Evolutionary conservation across 163 green algal genomes (phyloP).

Genomic region (Scenedesmus sp.): DNA sequence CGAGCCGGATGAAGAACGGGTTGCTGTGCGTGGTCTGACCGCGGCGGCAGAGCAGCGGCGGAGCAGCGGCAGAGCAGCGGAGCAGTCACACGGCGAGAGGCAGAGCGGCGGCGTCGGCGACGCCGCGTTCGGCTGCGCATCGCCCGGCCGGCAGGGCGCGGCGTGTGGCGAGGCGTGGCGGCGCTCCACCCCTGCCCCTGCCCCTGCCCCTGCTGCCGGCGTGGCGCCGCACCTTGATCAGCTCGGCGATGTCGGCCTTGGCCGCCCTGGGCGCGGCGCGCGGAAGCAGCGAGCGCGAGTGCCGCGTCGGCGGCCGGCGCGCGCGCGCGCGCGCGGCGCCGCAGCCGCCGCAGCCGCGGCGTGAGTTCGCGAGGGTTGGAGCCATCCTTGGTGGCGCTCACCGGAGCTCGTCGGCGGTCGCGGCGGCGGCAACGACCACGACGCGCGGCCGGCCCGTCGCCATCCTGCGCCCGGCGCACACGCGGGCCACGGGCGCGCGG

Average conservation of each 20-base stretch:
- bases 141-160: too few species aligned
- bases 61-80: background rate
- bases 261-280: slow-evolving; percentile 22
- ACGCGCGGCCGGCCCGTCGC: too few species aligned
- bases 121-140: slow-evolving; percentile 15
- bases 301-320: too few species aligned
- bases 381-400: background rate
- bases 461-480: too few species aligned
- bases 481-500: too few species aligned
- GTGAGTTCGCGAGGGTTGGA: background rate
- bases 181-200: too few species aligned
- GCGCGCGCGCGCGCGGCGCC: background rate
- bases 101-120: background rate
- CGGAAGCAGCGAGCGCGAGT: background rate
- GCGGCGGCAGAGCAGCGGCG: background rate
- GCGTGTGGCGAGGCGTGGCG: too few species aligned
- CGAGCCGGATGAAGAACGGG: slow-evolving; percentile 81
- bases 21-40: slow-evolving; percentile 47
- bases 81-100: background rate
- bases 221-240: slow-evolving; percentile 50
- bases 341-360: background rate
- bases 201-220: too few species aligned
- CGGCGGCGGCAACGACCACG: too few species aligned
- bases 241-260: slow-evolving; percentile 38
- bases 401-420: background rate